Percentiles rank a stretch among this genome's conserved stretches.
Evolutionary conservation across 345 rosid genomes (phyloP).

Genomic region (Reutealis trisperma): DNA sequence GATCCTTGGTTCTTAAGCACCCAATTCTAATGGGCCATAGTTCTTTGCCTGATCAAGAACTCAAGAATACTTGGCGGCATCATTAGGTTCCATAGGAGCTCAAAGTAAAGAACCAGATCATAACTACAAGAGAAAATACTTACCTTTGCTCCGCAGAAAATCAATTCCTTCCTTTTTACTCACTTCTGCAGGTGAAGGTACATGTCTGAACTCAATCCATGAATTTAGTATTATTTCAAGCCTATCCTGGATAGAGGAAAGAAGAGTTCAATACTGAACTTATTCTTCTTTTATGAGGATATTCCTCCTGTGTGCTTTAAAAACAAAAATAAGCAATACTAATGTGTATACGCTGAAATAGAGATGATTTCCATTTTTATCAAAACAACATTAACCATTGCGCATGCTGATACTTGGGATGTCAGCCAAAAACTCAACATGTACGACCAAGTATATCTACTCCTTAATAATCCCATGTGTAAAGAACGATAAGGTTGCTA

Average conservation of each 20-base stretch:
- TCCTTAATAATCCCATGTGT: background rate
- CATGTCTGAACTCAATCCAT: constrained; percentile 59
- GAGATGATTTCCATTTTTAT: background rate
- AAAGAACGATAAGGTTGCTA: constrained; percentile 6
- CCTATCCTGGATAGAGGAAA: constrained; percentile 58
- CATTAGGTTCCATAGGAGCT: background rate
- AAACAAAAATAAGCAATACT: background rate
- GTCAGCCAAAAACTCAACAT: background rate
- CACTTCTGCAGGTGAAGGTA: constrained; percentile 77
- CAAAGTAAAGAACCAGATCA: background rate
- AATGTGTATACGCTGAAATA: background rate
- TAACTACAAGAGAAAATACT: constrained; percentile 9
- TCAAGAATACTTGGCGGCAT: constrained; percentile 7
- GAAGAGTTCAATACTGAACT: constrained; percentile 4
- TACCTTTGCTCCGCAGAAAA: constrained; percentile 60
- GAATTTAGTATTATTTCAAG: constrained; percentile 70
- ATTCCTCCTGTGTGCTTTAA: background rate
- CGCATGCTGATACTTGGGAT: background rate
- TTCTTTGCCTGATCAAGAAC: constrained; percentile 40
- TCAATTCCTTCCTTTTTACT: constrained; percentile 68
- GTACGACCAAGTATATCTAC: background rate
- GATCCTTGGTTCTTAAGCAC: constrained; percentile 39
- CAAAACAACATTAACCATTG: background rate
- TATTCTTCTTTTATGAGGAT: background rate
- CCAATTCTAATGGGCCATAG: constrained; percentile 65